Evolutionary conservation across 768 basidiomycete genomes (phyloP), one percentile per base, ranked within the genome.

Genomic region (Mrakia hoshinonis): DNA sequence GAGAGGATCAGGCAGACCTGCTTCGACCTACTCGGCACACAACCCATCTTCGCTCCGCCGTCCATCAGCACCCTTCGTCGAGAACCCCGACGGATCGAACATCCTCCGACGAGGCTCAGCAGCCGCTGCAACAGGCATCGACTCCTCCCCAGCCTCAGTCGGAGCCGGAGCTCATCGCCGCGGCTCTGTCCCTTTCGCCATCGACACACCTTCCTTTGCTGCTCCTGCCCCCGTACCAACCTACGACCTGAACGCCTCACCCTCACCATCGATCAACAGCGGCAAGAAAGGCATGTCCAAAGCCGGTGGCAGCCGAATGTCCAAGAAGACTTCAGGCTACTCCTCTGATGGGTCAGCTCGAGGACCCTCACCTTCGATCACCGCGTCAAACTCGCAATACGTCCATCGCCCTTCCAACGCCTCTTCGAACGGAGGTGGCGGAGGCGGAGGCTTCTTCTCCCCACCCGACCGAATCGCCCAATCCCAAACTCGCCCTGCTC

Each of bases 41-140:
- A 24, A 5, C 47, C 31, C 46, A 22, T 34, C 47, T 29, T 29
- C 4, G 3, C 29, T 34, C 12, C 51, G 31, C 24, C 36, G 46
- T 31, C 65, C 43, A 18, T 66, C 47, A 1, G 51, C 34, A 10
- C 58, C 58, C 22, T 61, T 61, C 36, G 34, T 61, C 58, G 58
- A 61, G 58, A 61, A 61, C 36, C 22, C 65, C 13, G 65, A 36
- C 10, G 47, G 47, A 22, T 47, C 46, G 20, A 66, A 29, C 47
- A 51, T 48, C 51, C 65, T 47, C 29, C 65, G 31, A 31, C 65
- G 65, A 49, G 31, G 24, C 4, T 66, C 47, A 4, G 63, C 39
- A 34, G 31, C 31, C 34, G n/a, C 65, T 18, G 31, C 46, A 18
- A 29, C 24, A 10, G 31, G 13, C 22, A 24, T 66, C 39, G 43